These are phyloP conservation scores for Pseudevernia furfuracea DNA, from an alignment of 495 filamentous ascomycete genomes.

Conservation along the genomic window DNA sequence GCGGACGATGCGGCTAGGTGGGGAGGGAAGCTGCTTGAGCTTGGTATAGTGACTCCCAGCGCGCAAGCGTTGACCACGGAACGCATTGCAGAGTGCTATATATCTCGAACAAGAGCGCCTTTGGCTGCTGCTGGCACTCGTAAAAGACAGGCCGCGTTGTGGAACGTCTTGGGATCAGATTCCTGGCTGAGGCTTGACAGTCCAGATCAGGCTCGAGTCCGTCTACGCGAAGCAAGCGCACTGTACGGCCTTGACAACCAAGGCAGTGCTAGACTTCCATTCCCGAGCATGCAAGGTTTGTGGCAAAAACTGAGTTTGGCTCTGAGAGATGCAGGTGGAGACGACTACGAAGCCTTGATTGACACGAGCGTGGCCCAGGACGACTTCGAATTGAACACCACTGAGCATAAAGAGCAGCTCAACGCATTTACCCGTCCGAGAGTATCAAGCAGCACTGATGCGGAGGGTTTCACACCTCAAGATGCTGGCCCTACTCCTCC, in stretches of 20 bases:
- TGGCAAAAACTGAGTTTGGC: constrained; percentile 13
- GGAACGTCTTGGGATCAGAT: constrained; percentile 77
- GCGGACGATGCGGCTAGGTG: constrained; percentile 83
- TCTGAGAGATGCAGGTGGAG: background rate
- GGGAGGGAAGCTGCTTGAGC: constrained; percentile 72
- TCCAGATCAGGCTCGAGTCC: constrained; percentile 11
- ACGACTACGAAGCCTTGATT: background rate
- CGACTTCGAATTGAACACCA: background rate
- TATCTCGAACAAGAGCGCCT: constrained; percentile 56
- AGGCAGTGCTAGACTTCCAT: constrained; percentile 10
- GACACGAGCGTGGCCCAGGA: background rate
- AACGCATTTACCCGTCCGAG: constrained; percentile 1
- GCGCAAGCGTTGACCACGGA: constrained; percentile 76
- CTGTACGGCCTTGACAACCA: constrained; percentile 6
- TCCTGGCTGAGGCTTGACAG: constrained; percentile 61
- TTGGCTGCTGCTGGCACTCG: constrained; percentile 60
- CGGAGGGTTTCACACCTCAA: constrained; percentile 17
- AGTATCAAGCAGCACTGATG: background rate
- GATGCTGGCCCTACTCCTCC: background rate
- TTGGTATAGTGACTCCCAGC: constrained; percentile 61
- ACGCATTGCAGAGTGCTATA: constrained; percentile 76
- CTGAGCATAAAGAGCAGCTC: constrained; percentile 3
- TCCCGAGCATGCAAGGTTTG: constrained; percentile 21
- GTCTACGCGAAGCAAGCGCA: constrained; percentile 17
- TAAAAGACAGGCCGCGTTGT: constrained; percentile 77